phyloP scores from a whole-genome alignment of 2,329 filamentous ascomycete genomes.

The Botrytis hyacinthi region DNA sequence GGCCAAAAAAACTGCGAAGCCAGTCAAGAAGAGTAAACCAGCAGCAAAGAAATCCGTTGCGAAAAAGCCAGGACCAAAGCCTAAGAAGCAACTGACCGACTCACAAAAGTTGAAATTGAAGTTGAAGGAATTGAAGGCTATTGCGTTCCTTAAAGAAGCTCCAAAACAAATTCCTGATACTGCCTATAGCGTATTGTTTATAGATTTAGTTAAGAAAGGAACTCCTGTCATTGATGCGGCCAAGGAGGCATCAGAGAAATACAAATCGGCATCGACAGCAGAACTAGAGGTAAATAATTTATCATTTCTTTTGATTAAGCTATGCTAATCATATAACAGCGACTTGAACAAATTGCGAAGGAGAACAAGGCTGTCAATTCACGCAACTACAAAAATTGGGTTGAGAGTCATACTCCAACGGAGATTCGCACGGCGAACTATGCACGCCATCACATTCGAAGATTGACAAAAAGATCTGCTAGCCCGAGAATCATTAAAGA shows the following conservation, averaged over 20 bases:
- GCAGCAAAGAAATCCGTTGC: slow-evolving; percentile 32
- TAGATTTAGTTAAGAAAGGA: slow-evolving; percentile 34
- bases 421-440: slow-evolving; percentile 59
- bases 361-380: slow-evolving; percentile 46
- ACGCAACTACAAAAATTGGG: slow-evolving; percentile 51
- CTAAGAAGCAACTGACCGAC: slow-evolving; percentile 34
- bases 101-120: background rate
- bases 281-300: slow-evolving; percentile 41
- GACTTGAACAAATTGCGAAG: slow-evolving; percentile 51
- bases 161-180: slow-evolving; percentile 12
- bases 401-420: slow-evolving; percentile 52
- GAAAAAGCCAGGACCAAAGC: slow-evolving; percentile 11
- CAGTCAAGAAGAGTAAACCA: slow-evolving; percentile 17
- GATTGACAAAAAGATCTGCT: slow-evolving; percentile 4
- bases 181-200: slow-evolving; percentile 27
- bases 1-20: slow-evolving; percentile 4
- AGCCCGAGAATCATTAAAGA: slow-evolving; percentile 46
- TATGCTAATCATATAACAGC: slow-evolving; percentile 41
- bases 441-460: slow-evolving; percentile 46
- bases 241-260: slow-evolving; percentile 33
- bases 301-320: slow-evolving; percentile 13
- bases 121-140: background rate
- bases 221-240: slow-evolving; percentile 20
- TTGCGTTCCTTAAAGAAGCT: slow-evolving; percentile 1
- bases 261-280: slow-evolving; percentile 37